Evolutionary conservation across 805 yeast species (phyloP).

Genomic region (Helenozyma baotianmanensis): DNA sequence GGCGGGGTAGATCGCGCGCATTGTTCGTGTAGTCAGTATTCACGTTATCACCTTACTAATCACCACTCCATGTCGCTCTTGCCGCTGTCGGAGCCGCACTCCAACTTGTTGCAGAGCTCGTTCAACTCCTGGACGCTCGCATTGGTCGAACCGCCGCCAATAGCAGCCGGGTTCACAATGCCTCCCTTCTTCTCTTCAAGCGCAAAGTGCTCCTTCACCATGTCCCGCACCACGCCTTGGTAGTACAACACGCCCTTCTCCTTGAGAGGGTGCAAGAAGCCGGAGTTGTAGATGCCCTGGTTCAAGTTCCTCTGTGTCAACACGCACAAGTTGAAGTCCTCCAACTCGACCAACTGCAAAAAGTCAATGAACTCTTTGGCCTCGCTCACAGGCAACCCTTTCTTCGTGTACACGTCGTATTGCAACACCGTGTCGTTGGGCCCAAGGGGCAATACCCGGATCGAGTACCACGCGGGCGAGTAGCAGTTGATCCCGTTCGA

Average conservation of each 20-base stretch:
- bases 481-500: conserved; percentile 60
- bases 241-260: conserved; percentile 57
- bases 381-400: conserved; percentile 47
- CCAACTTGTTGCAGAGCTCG: conserved; percentile 45
- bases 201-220: conserved; percentile 52
- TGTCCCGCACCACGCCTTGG: conserved; percentile 50
- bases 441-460: conserved; percentile 52
- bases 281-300: conserved; percentile 56
- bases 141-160: conserved; percentile 35
- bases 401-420: conserved; percentile 58
- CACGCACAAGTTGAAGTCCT: conserved; percentile 57
- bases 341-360: conserved; percentile 55
- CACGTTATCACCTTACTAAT: too few species aligned
- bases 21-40: too few species aligned
- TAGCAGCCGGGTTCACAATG: conserved; percentile 49
- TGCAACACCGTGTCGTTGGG: conserved; percentile 54
- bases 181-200: conserved; percentile 42
- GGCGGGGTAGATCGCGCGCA: too few species aligned
- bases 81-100: conserved; percentile 30
- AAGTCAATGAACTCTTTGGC: conserved; percentile 62
- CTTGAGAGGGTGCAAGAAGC: conserved; percentile 55
- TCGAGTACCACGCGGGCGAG: conserved; percentile 64
- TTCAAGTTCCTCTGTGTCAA: conserved; percentile 57
- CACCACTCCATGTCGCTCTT: conserved; percentile 15
- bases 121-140: conserved; percentile 47